Base-by-base conservation (phyloP, 1,284 basidiomycete species). In the Porodaedalea pini region DNA sequence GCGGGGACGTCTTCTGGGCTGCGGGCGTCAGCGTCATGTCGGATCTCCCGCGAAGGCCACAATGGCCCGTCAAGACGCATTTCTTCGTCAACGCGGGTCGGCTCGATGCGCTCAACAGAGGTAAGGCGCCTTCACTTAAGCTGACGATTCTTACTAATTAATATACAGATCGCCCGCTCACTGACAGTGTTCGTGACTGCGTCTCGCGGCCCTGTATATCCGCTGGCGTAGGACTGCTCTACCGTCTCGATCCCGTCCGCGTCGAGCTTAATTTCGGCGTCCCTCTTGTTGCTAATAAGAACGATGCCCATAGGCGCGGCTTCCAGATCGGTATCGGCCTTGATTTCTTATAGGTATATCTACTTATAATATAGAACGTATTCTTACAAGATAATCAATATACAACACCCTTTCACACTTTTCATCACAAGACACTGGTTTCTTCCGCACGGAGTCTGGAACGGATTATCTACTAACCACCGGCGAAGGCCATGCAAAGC, bases 211-310 rank as follows among this genome's bases (percentile, higher is more conserved):
- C 87, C 0, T 86, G 86, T 0, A 74, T 96, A 49, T 92, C 91
- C 2, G 88, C 83, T 0, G 96, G 96, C 4, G 66, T 98, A 1
- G 97, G 97, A 0, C 70, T 99, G n/a, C 81, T 98, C 48, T 98
- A 97, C 68, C 79, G 86, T 45, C 88, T 95, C 62, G 89, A 92
- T 58, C 87, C 90, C 2, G 78, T 94, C 15, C 77, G 94, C 19
- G 78, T 95, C 39, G 97, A 99, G 71, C 75, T 96, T 62, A 99
- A 98, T 70, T 86, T 98, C 62, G 92, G 94, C 2, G 80, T 98
- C 51, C 96, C 96, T 1, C 73, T 99, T 1, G 80, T 89, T 0
- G 86, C 86, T 1, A 83, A 85, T 47, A 82, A 79, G 64, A 86
- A 86, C 49, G 96, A 99, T 71, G 84, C 86, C 1, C 69, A 78